Conservation (phyloP, 1,284 basidiomycete genomes). For the Leccinum angustisporum region DNA sequence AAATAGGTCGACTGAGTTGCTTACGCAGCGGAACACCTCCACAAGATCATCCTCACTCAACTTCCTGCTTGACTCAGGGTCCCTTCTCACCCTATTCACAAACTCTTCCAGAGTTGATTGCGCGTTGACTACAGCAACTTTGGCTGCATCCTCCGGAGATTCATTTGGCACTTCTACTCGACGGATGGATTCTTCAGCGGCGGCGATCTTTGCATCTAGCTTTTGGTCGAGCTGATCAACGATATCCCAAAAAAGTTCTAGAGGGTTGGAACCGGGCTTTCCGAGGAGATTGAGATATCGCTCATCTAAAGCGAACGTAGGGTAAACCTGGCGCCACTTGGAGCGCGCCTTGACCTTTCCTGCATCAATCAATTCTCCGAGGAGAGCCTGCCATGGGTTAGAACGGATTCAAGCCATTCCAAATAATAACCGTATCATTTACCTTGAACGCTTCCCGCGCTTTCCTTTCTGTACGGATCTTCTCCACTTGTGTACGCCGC, state of each 20-base stretch:
- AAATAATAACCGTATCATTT: neutral
- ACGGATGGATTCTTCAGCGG: constrained; percentile 62
- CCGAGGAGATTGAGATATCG: constrained; percentile 88
- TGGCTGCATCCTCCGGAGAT: constrained; percentile 35
- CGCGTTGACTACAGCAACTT: constrained; percentile 39
- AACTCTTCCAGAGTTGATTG: constrained; percentile 67
- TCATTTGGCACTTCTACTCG: constrained; percentile 41
- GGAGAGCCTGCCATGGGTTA: constrained; percentile 52
- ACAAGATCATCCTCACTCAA: constrained; percentile 55
- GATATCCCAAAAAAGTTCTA: constrained; percentile 95
- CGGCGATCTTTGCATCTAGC: constrained; percentile 72
- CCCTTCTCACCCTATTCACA: constrained; percentile 52
- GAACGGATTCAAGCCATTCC: neutral
- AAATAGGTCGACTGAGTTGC: constrained; percentile 29
- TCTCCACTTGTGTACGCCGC: constrained; percentile 77
- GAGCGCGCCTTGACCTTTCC: constrained; percentile 78
- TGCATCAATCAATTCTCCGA: constrained; percentile 64
- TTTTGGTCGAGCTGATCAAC: constrained; percentile 87
- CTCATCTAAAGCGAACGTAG: constrained; percentile 71
- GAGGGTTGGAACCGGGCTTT: constrained; percentile 88
- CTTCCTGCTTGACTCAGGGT: constrained; percentile 47
- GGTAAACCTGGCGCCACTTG: constrained; percentile 91
- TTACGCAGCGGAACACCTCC: constrained; percentile 67
- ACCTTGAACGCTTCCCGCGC: constrained; percentile 88
- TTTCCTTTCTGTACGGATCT: constrained; percentile 80